Evolutionary conservation across 805 yeast genomes (phyloP), one percentile per base, ranked within the genome.

Genomic region (Hanseniaspora pseudoguilliermondii): DNA sequence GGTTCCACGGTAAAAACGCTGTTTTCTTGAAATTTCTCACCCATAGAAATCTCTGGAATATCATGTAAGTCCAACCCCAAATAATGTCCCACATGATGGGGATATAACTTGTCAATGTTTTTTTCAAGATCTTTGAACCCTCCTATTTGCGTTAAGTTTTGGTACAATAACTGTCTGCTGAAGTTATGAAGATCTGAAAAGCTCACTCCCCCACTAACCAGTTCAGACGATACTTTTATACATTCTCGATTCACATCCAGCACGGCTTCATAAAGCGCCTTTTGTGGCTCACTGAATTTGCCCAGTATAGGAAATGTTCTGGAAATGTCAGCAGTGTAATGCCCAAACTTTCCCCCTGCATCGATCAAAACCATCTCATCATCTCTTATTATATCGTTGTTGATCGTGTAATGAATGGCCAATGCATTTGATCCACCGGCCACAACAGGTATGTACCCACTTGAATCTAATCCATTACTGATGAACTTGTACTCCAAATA

Each of bases 1-100:
- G 98, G 98, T 67, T 95, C 99, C 25, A 95, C 81, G 1, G 99
- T 93, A 49, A 93, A 74, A 4, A 91, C 97, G 65, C 88, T 95
- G 23, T 90, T 90, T 21, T 73, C 72, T 47, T 69, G 69, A 48
- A 93, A 66, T 35, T 71, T 71, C 23, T 75, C 73, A 55, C 71
- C 72, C 59, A 88, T 75, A 3, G 91, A 77, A 41, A 74, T 75
- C 2, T 74, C 68, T 5, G 95, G 95, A 39, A 81, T 74, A 65
- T 87, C 96, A 69, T 87, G 96, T 27, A 90, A 85, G 64, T 90
- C 98, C 38, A 93, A 71, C 0, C 99, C 99, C 40, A 93, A 73
- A 64, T 93, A 89, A 68, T 93, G 99, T 6, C 98, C 98, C 61
- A 93, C 83, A 66, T 86, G 89, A 68, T 93, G 99, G 0, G 97